phyloP scores from a whole-genome alignment of 2,329 filamentous ascomycete genomes.

The Aspergillus sp. region DNA sequence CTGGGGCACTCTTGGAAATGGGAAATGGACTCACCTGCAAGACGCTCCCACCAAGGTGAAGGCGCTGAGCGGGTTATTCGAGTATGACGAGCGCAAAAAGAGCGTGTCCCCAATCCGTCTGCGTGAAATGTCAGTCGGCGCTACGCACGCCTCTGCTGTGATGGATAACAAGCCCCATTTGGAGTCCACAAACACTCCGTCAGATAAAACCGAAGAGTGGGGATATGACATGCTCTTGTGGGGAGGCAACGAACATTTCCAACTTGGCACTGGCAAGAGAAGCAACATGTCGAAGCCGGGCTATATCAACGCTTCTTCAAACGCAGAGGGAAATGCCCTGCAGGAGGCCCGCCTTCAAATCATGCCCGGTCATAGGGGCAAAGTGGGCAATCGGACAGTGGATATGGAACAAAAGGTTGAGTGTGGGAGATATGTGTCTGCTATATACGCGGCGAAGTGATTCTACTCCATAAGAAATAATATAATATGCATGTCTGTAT shows the following conservation, averaged over 20 bases:
- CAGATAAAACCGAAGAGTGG: constrained; percentile 69
- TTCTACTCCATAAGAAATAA: no score
- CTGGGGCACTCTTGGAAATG: constrained; percentile 71
- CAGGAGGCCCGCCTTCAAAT: constrained; percentile 68
- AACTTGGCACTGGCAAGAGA: constrained; percentile 82
- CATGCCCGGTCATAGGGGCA: constrained; percentile 64
- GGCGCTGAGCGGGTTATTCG: constrained; percentile 68
- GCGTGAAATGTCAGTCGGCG: constrained; percentile 61
- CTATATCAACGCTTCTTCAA: constrained; percentile 68
- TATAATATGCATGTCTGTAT: no score
- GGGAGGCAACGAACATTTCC: constrained; percentile 90
- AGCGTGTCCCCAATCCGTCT: constrained; percentile 68
- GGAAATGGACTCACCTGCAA: constrained; percentile 83
- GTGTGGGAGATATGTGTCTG: constrained; percentile 73
- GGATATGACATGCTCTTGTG: constrained; percentile 85
- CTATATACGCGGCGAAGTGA: constrained; percentile 63
- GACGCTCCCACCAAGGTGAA: constrained; percentile 70
- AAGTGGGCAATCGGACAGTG: constrained; percentile 59
- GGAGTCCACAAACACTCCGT: constrained; percentile 41
- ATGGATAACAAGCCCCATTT: constrained; percentile 72
- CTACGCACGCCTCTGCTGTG: constrained; percentile 70
- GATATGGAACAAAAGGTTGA: constrained; percentile 79
- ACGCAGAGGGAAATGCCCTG: constrained; percentile 52
- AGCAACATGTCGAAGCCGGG: constrained; percentile 67
- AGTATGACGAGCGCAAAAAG: constrained; percentile 70